Evolutionary conservation across 805 yeast genomes (phyloP), one percentile per base, ranked within the genome.

Genomic region (Kuraishia piskuri): DNA sequence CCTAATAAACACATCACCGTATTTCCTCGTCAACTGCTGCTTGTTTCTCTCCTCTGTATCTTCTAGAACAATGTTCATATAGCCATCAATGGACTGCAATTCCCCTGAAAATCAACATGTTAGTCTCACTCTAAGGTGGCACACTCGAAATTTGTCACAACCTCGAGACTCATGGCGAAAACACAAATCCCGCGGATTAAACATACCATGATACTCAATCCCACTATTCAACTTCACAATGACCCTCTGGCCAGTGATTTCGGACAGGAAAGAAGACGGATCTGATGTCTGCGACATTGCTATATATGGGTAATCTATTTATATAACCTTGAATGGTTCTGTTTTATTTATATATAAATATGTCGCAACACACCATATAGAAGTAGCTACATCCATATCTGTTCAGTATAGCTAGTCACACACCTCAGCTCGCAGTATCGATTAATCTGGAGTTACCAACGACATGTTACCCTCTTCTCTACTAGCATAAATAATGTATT

Each of bases 31-130:
- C 48, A 66, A 63, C 49, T 75, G 74, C 6, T 78, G 79, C 52
- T 72, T 70, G 36, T 80, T 79, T 48, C 70, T 68, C 64, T 94
- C 99, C 49, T 80, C 75, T 3, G 96, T 82, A 56, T 83, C 78
- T 53, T 87, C 90, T 58, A 94, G 76, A 1, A 92, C 96, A 50
- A 94, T 86, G 70, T 94, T 94, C 97, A 94, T 90, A 73, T 84
- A 94, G 8, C 98, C 98, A 66, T 94, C 99, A 54, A 94, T 91
- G 46, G 97, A 88, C 61, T 88, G 92, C 57, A 88, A 76, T 50
- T 70, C 74, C 6, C 86, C 72, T 68, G 50, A 49, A 7, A 1
- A 14, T 21, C 31, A 19, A 19, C 31, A 19, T 46, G 22, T 23
- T 22, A 6, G n/a, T 46, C 23, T 46, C 9, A 3, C 49, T 6